These are phyloP conservation scores for Chrysoporthe cubensis DNA, from an alignment of 2,329 filamentous ascomycete species.

Conservation along the genomic window DNA sequence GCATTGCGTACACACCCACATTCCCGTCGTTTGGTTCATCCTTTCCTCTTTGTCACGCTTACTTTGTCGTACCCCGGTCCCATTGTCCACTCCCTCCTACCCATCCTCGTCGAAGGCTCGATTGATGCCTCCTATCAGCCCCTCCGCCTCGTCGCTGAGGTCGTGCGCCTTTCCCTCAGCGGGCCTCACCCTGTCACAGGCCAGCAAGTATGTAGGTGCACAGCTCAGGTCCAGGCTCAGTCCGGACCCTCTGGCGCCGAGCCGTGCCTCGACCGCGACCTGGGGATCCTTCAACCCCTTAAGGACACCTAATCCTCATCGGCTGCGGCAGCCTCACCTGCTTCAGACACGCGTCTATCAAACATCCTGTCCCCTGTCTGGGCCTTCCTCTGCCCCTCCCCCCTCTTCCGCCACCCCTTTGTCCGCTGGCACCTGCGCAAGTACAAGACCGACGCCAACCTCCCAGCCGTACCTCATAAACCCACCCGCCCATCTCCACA, in stretches of 20 bases:
- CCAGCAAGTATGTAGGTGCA: slow-evolving; percentile 24
- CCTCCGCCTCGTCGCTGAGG: slow-evolving; percentile 24
- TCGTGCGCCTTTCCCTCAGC: slow-evolving; percentile 9
- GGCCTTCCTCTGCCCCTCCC: slow-evolving; percentile 31
- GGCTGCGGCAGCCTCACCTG: slow-evolving; percentile 6
- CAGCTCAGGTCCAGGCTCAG: slow-evolving; percentile 15
- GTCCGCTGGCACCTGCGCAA: slow-evolving; percentile 23
- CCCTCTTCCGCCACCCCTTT: slow-evolving; percentile 21
- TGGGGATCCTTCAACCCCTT: slow-evolving; percentile 26
- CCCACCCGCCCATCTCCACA: slow-evolving; percentile 26
- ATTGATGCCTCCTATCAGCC: slow-evolving; percentile 30
- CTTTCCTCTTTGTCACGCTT: not conserved
- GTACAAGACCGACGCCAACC: slow-evolving; percentile 18
- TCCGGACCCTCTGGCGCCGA: slow-evolving; percentile 8
- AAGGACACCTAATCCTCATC: slow-evolving; percentile 41
- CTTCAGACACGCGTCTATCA: slow-evolving; percentile 35
- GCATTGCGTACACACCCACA: slow-evolving; percentile 27
- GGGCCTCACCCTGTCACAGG: slow-evolving; percentile 9
- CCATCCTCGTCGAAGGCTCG: slow-evolving; percentile 14
- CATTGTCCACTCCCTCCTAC: slow-evolving; percentile 15
- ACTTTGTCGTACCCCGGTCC: slow-evolving; percentile 5
- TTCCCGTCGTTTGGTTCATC: slow-evolving; percentile 12
- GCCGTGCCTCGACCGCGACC: slow-evolving; percentile 12
- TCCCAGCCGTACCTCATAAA: slow-evolving; percentile 22
- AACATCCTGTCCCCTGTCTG: slow-evolving; percentile 32